phyloP scores from a whole-genome alignment of 2,329 filamentous ascomycete species.

The Cordyceps tenuipes region DNA sequence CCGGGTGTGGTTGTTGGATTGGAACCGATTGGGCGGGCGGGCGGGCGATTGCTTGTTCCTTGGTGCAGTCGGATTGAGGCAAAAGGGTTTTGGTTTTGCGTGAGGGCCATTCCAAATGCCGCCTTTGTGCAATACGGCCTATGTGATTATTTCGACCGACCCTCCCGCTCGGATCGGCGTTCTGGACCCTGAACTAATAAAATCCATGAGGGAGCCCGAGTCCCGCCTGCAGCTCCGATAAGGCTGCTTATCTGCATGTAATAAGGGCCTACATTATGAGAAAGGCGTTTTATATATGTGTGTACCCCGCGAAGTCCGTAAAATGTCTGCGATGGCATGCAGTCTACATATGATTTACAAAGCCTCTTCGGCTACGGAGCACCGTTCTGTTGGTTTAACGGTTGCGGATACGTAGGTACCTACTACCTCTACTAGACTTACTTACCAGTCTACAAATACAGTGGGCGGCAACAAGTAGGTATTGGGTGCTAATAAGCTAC shows the following conservation, averaged over 20 bases:
- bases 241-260: background rate
- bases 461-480: no score
- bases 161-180: conserved; percentile 2
- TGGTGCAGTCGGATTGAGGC: no score
- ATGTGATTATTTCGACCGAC: conserved; percentile 7
- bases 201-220: background rate
- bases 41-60: background rate
- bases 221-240: background rate
- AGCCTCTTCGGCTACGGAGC: no score
- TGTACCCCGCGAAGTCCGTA: no score
- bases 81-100: background rate
- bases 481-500: no score
- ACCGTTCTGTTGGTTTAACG: no score
- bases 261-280: background rate
- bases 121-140: conserved; percentile 12
- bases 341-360: no score
- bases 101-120: background rate
- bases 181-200: conserved; percentile 7
- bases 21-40: background rate
- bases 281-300: no score
- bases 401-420: no score
- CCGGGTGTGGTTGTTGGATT: background rate
- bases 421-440: no score
- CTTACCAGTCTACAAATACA: no score
- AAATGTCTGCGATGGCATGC: no score